Conservation (phyloP, 2,329 filamentous ascomycete species). For the Leptographium procerum region DNA sequence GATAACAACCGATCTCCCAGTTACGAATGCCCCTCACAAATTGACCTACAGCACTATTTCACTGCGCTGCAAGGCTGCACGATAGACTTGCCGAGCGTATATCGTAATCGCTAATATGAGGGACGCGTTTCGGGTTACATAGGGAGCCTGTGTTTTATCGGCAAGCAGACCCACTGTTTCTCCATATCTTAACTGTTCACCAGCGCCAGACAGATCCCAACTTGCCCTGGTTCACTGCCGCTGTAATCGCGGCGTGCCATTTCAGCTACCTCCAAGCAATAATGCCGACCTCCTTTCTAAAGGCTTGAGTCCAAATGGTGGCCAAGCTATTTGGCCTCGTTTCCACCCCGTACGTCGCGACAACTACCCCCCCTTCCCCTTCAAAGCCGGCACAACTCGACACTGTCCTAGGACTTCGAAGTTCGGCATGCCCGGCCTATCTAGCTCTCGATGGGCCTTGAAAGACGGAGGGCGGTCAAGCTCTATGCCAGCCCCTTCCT, state of each 20-base stretch:
- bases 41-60: no score
- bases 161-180: no score
- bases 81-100: no score
- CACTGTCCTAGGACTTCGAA: background rate
- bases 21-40: no score
- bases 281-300: background rate
- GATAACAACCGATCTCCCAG: background rate
- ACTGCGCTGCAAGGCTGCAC: no score
- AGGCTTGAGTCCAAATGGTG: background rate
- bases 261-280: background rate
- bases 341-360: background rate
- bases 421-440: slow-evolving; percentile 8
- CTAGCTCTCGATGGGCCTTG: slow-evolving; percentile 9
- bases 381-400: background rate
- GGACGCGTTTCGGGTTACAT: no score
- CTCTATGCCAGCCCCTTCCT: slow-evolving; percentile 3
- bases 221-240: no score
- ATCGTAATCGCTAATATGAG: no score
- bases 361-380: background rate
- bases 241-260: background rate
- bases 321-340: background rate
- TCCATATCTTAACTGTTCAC: no score
- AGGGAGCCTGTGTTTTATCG: no score
- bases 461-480: slow-evolving; percentile 4
- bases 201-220: no score